phyloP scores from a whole-genome alignment of 2,329 filamentous ascomycete species.

The Pseudocercospora vitis region DNA sequence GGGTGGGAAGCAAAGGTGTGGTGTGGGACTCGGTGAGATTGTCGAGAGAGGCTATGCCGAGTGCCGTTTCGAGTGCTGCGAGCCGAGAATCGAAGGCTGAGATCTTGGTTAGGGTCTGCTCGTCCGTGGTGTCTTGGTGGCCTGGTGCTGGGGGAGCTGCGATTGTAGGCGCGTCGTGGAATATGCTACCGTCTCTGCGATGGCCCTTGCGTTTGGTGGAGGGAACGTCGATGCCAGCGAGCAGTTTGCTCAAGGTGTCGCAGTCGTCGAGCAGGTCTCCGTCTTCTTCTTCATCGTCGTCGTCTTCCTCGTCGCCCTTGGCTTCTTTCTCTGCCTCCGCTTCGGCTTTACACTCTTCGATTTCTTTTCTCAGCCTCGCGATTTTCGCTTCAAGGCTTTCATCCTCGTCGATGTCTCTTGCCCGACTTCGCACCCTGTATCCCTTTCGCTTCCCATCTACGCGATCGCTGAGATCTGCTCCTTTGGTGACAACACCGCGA shows the following conservation, averaged over 20 bases:
- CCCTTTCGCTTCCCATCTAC: slow-evolving; percentile 79
- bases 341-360: slow-evolving; percentile 60
- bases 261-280: slow-evolving; percentile 61
- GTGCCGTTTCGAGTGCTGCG: slow-evolving; percentile 71
- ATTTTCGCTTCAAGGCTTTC: slow-evolving; percentile 78
- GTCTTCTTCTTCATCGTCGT: slow-evolving; percentile 49
- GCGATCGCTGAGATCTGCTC: slow-evolving; percentile 87
- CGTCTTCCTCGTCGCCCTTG: slow-evolving; percentile 49
- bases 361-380: slow-evolving; percentile 77
- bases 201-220: slow-evolving; percentile 26
- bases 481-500: slow-evolving; percentile 67
- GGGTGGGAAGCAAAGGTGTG: slow-evolving; percentile 75
- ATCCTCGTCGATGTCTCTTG: slow-evolving; percentile 79
- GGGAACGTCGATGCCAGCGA: slow-evolving; percentile 62
- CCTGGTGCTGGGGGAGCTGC: slow-evolving; percentile 6
- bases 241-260: slow-evolving; percentile 64
- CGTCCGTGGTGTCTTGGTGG: slow-evolving; percentile 24
- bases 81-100: slow-evolving; percentile 87
- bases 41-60: slow-evolving; percentile 69
- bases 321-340: slow-evolving; percentile 40
- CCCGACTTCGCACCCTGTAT: slow-evolving; percentile 59
- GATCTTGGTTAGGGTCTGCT: slow-evolving; percentile 72
- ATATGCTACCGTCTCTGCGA: slow-evolving; percentile 15
- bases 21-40: slow-evolving; percentile 61
- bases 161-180: slow-evolving; percentile 25